Conservation (phyloP, 1,139 yeast genomes). For the Kazachstania sp. region DNA sequence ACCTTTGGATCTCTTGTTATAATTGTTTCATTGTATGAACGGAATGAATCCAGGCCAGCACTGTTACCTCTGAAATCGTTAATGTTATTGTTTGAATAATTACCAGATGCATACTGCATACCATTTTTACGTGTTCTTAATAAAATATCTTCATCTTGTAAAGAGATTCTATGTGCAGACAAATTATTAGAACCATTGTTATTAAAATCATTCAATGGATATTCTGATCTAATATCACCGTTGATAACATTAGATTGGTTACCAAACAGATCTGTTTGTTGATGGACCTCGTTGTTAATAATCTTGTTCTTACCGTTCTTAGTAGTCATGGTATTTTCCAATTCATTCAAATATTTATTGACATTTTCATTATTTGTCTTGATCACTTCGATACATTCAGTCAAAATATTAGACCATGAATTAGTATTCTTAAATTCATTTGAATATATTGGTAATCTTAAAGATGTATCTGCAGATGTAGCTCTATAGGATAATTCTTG, state of each 20-base stretch:
- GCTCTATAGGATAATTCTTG: constrained; percentile 63
- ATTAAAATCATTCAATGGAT: background rate
- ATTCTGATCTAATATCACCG: background rate
- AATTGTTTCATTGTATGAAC: constrained; percentile 18
- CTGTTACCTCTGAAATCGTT: background rate
- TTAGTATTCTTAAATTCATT: constrained; percentile 38
- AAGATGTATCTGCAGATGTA: constrained; percentile 40
- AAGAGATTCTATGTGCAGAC: constrained; percentile 15
- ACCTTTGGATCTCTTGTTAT: constrained; percentile 25
- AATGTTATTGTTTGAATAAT: background rate
- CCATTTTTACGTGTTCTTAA: constrained; percentile 7
- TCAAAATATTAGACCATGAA: constrained; percentile 51
- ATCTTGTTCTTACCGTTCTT: background rate
- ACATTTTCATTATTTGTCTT: constrained; percentile 26
- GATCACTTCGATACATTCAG: constrained; percentile 51
- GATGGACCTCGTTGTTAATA: background rate
- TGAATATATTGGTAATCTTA: constrained; percentile 48
- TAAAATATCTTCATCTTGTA: constrained; percentile 20
- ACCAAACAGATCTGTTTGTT: constrained; percentile 18
- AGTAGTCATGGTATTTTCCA: constrained; percentile 15
- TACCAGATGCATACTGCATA: too few relatives aligned
- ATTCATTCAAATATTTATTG: constrained; percentile 18
- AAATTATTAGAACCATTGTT: background rate
- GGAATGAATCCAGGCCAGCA: constrained; percentile 5
- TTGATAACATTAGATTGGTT: constrained; percentile 11